Evolutionary conservation across 306 rosid species (phyloP).

Genomic region (Castanea mollissima): DNA sequence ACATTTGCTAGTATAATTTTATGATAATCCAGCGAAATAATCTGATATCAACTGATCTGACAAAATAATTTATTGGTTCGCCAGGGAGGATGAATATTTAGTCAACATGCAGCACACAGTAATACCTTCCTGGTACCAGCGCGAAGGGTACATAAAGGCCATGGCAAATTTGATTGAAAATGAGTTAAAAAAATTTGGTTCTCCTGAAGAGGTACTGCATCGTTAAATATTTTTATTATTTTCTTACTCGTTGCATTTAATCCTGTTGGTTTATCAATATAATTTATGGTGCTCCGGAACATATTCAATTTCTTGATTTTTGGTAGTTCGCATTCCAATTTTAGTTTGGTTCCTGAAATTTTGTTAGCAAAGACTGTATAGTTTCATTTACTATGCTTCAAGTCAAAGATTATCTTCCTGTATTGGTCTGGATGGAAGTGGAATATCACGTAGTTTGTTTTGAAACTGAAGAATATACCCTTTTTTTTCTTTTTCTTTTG

Average conservation of each 20-base stretch:
- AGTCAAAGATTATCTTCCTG: neutral
- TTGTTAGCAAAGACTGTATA: neutral
- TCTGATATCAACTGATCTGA: conserved; percentile 24
- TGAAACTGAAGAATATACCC: no score
- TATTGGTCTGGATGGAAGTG: neutral
- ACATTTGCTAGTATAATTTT: neutral
- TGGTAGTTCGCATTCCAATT: neutral
- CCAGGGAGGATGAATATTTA: conserved; percentile 90
- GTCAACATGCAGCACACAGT: conserved; percentile 99
- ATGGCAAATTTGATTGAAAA: conserved; percentile 91
- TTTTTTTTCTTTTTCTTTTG: neutral
- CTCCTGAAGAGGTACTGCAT: conserved; percentile 56
- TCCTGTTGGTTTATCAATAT: neutral
- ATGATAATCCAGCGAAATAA: conserved; percentile 3
- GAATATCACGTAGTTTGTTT: neutral
- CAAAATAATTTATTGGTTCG: conserved; percentile 22
- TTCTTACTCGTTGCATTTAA: neutral
- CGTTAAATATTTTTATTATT: conserved; percentile 13
- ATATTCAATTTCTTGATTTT: neutral
- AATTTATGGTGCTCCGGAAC: neutral
- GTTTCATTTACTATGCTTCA: neutral
- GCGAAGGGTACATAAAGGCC: conserved; percentile 93
- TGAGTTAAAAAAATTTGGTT: conserved; percentile 61
- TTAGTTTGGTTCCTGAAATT: neutral
- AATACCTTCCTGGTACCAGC: conserved; percentile 98